Evolutionary conservation across 1,139 yeast species (phyloP), one percentile per base, ranked within the genome.

Genomic region (Debaryomyces coudertii): DNA sequence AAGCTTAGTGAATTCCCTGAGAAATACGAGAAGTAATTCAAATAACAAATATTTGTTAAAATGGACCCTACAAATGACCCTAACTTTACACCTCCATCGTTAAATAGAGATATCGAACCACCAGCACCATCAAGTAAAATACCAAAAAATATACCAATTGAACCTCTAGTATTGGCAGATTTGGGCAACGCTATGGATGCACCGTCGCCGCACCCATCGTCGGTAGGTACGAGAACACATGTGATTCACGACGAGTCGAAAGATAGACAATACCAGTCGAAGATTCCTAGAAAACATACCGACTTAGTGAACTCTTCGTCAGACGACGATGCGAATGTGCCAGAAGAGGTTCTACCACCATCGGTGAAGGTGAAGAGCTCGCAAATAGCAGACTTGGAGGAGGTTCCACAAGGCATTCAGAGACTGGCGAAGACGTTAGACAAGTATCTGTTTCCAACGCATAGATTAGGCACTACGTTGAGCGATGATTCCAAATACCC

Each of bases 301-400:
- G 79, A 73, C 14, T 61, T 75, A 45, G 63, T 65, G 22, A 67
- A 62, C 45, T 64, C 71, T 24, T 63, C 69, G 31, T 66, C 71
- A 7, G 76, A 70, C 43, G 72, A 66, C 12, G 60, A 56, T 12
- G 52, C 47, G 11, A 36, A 43, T n/a, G 30, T 18, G 28, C 12
- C 24, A 9, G 29, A 15, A 7, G 45, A 44, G 33, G 62, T 66
- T 33, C 60, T 70, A 34, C 79, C 79, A 4, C 79, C 79, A 3
- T 61, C 74, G 2, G 79, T 77, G 14, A 68, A 75, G 41, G 82
- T 85, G 15, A 79, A 78, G 51, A 77, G 85, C 38, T 76, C 79
- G 45, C 92, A 89, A 60, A 87, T 89, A 43, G 98, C 98, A 0
- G 97, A 90, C 61, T 76, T 93, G 50, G 99, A 93, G 64, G 99